Conservation (phyloP, 1,284 basidiomycete species). For the Spongispora temasekensis region DNA sequence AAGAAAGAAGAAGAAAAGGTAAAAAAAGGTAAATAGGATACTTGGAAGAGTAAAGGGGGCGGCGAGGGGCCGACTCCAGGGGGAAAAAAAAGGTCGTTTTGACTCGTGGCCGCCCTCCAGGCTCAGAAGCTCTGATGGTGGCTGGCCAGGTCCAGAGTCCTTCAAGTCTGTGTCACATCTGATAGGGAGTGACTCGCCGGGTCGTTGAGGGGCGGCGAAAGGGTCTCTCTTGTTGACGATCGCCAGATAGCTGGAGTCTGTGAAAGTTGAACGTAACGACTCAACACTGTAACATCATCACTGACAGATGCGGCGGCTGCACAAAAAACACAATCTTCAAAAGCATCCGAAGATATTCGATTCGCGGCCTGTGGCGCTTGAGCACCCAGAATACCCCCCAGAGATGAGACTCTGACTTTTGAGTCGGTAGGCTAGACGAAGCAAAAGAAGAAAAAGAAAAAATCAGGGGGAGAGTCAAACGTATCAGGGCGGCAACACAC, state of each 20-base stretch:
- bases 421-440: too few relatives aligned
- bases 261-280: neutral
- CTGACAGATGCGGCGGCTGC: neutral
- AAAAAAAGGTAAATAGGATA: neutral
- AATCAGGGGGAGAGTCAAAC: too few relatives aligned
- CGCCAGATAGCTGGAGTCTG: neutral
- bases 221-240: neutral
- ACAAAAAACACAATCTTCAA: neutral
- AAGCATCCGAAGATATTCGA: slow-evolving; percentile 3
- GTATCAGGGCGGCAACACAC: too few relatives aligned
- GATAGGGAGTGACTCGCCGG: neutral
- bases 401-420: too few relatives aligned
- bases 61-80: slow-evolving; percentile 1
- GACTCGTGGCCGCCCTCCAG: neutral
- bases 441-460: too few relatives aligned
- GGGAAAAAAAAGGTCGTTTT: too few relatives aligned
- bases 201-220: neutral
- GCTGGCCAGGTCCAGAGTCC: too few relatives aligned
- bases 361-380: too few relatives aligned
- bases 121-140: neutral
- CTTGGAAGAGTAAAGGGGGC: neutral
- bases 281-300: slow-evolving; percentile 8
- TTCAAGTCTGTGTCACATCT: too few relatives aligned
- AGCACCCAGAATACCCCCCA: too few relatives aligned
- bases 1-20: neutral